Evolutionary conservation across 2,329 filamentous ascomycete species (phyloP).

Genomic region (Balansia obtecta): DNA sequence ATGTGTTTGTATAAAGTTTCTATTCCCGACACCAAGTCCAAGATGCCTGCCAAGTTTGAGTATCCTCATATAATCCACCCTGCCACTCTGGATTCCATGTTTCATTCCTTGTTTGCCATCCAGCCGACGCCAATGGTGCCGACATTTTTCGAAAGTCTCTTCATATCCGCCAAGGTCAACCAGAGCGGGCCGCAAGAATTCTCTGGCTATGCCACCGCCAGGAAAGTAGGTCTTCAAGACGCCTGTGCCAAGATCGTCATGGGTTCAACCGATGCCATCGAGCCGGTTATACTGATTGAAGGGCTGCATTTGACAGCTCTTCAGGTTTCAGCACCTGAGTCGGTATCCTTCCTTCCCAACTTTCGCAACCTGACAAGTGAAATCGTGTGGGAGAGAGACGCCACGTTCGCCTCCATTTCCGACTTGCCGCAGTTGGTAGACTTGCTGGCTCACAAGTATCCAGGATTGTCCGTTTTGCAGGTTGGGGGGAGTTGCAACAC

Average conservation of each 20-base stretch:
- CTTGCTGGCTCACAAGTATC: slow-evolving; percentile 26
- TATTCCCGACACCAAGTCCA: slow-evolving; percentile 35
- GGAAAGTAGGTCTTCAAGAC: slow-evolving; percentile 21
- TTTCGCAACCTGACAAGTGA: slow-evolving; percentile 36
- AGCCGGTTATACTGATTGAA: slow-evolving; percentile 29
- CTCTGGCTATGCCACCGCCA: slow-evolving; percentile 28
- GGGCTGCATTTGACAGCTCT: slow-evolving; percentile 31
- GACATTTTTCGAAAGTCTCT: slow-evolving; percentile 31
- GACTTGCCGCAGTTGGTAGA: slow-evolving; percentile 17
- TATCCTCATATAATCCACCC: slow-evolving; percentile 45
- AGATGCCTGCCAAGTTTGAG: slow-evolving; percentile 41
- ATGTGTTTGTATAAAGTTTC: slow-evolving; percentile 25
- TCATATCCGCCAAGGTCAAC: slow-evolving; percentile 28
- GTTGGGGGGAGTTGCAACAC: slow-evolving; percentile 17
- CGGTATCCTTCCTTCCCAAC: slow-evolving; percentile 30
- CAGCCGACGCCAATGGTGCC: slow-evolving; percentile 36
- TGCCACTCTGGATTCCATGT: slow-evolving; percentile 41
- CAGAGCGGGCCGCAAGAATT: slow-evolving; percentile 22
- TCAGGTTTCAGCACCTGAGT: slow-evolving; percentile 12
- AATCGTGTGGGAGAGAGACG: slow-evolving; percentile 33
- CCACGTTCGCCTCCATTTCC: slow-evolving; percentile 12
- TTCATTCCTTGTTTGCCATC: slow-evolving; percentile 38
- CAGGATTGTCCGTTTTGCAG: slow-evolving; percentile 26
- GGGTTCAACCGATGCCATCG: slow-evolving; percentile 19
- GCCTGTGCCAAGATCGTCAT: slow-evolving; percentile 32